Evolutionary conservation across 148 eudicot genomes (phyloP), one percentile per base, ranked within the genome.

Genomic region (Oxyria digyna): DNA sequence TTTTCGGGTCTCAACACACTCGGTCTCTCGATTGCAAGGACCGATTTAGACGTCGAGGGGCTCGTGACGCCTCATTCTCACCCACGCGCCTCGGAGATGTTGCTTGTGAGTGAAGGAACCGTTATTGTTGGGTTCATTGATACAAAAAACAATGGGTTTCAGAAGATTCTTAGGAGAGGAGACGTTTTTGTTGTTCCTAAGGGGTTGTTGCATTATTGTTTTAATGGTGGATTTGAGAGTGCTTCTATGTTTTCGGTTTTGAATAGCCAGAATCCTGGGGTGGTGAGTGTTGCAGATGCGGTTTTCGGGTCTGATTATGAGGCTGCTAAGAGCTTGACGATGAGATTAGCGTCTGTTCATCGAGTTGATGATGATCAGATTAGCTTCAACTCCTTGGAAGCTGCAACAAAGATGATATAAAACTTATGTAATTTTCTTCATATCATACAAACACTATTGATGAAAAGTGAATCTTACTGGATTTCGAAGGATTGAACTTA

Each of bases 1-100:
- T 87, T 81, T 67, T 90, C 96, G 0, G 98, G 98, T 1, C 87
- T 93, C 24, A 93, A 93, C 85, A 89, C 96, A 5, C 80, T 93
- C 1, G 96, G 96, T 20, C 73, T 93, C 0, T 85, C 92, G 1
- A 54, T 79, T n/a, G 87, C 87, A 2, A 76, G 98, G 65, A 90
- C 86, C 10, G 98, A 94, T 72, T 8, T 94, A 18, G 92, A 86
- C 0, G 76, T 75, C 1, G 92, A 85, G 11, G 98, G 98, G 14
- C 32, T 80, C 0, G 91, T 92, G 75, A 38, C 74, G 79, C 92
- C 91, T 0, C 98, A 94, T 64, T 70, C 95, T 66, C 98, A 94
- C 75, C 98, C 98, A 3, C 72, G 96, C 67, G 87, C 98, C 23
- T 76, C 97, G 0, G 98, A 94, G 83, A 81, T 86, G 31, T 71